These are phyloP conservation scores for Ganoderma resinaceum DNA, from an alignment of 1,284 basidiomycete species.

Conservation along the genomic window DNA sequence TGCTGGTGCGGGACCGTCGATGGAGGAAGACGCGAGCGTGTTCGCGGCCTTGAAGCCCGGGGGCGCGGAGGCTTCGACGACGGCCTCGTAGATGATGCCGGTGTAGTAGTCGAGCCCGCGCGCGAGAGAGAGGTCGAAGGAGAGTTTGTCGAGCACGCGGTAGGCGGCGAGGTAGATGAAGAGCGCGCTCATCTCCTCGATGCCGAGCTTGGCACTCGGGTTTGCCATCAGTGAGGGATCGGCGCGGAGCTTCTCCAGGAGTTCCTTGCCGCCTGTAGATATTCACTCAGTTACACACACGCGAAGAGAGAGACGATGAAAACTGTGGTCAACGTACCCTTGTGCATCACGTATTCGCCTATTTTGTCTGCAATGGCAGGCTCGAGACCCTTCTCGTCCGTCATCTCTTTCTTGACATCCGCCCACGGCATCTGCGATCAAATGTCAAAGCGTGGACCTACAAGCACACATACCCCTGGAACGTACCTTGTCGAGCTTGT, in stretches of 20 bases:
- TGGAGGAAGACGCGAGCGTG: conserved; percentile 51
- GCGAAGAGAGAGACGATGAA: conserved; percentile 18
- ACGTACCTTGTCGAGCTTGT: conserved; percentile 90
- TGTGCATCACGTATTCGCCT: conserved; percentile 95
- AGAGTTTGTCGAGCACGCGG: conserved; percentile 86
- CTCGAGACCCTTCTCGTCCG: conserved; percentile 91
- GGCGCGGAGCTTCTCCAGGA: conserved; percentile 78
- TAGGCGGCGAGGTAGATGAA: conserved; percentile 89
- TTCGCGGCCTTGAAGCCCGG: conserved; percentile 73
- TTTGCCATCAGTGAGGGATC: conserved; percentile 79
- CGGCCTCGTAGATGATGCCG: conserved; percentile 97
- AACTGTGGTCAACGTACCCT: conserved; percentile 58
- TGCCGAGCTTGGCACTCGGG: conserved; percentile 80
- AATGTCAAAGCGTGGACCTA: neutral
- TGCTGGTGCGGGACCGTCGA: conserved; percentile 33
- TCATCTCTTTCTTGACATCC: conserved; percentile 97
- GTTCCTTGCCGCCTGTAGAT: conserved; percentile 71
- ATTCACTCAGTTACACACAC: neutral
- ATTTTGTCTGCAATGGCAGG: conserved; percentile 91
- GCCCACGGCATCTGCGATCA: conserved; percentile 73
- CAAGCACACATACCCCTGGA: neutral
- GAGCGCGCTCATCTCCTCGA: conserved; percentile 90
- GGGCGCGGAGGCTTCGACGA: conserved; percentile 92
- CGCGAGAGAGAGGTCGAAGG: conserved; percentile 96
- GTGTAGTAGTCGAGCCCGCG: conserved; percentile 99